A percentile compares a stretch with the other conserved stretches of the same genome.
Conservation (phyloP, 208 protist species). For the Leishmania guyanensis region DNA sequence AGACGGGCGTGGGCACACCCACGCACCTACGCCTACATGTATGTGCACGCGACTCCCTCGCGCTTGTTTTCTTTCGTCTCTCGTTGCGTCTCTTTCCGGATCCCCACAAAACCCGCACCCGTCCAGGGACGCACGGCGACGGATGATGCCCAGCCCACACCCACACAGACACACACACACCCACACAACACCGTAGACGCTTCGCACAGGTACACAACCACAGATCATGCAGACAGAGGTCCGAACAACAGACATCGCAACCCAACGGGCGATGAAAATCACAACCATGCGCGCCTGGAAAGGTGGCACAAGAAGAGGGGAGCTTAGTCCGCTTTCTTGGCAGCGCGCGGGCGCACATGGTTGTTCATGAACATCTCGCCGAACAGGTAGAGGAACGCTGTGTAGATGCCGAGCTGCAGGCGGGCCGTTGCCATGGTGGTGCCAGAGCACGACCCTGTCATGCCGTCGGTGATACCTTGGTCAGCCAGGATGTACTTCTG, state of each 20-base stretch:
- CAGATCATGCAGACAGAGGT: neutral
- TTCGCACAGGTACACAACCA: neutral
- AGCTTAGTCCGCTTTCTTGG: slow-evolving; percentile 35
- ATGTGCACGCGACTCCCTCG: neutral
- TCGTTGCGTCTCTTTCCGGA: neutral
- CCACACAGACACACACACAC: neutral
- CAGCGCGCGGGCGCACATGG: slow-evolving; percentile 52
- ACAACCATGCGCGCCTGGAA: neutral
- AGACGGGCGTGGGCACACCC: neutral
- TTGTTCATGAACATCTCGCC: slow-evolving; percentile 85
- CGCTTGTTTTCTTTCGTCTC: neutral
- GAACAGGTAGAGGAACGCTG: slow-evolving; percentile 91
- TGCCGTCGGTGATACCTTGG: slow-evolving; percentile 28
- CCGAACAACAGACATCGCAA: neutral
- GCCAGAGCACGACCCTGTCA: slow-evolving; percentile 54
- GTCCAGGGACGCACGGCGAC: neutral
- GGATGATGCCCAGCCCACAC: neutral
- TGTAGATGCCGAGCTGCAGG: slow-evolving; percentile 90
- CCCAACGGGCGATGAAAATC: neutral
- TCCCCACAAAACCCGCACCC: neutral
- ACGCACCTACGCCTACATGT: neutral
- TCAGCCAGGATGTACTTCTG: slow-evolving; percentile 38
- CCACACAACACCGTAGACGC: neutral
- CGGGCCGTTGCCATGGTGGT: slow-evolving; percentile 57
- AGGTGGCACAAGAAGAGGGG: neutral